phyloP scores from a whole-genome alignment of 495 filamentous ascomycete species.

The Penicillium tannophilum region DNA sequence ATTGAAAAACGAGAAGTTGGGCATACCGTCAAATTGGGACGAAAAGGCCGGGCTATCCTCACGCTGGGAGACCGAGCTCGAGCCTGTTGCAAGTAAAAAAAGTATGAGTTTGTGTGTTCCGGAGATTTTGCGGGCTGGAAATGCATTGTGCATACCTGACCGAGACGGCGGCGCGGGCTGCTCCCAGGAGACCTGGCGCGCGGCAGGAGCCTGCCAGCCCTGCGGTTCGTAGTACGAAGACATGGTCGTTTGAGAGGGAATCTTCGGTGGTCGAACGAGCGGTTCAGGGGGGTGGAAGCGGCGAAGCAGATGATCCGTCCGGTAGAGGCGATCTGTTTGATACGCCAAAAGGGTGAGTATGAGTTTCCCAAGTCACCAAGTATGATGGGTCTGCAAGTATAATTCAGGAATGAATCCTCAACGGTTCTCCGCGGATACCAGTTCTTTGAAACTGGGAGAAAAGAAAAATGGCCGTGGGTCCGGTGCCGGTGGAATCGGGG shows the following conservation, averaged over 20 bases:
- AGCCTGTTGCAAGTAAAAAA: constrained; percentile 51
- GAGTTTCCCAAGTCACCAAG: not conserved
- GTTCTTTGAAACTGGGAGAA: constrained; percentile 1
- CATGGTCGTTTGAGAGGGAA: constrained; percentile 53
- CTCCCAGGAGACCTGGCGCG: constrained; percentile 73
- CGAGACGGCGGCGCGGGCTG: constrained; percentile 83
- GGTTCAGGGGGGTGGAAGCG: constrained; percentile 30
- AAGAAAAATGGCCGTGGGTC: constrained; percentile 24
- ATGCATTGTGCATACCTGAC: constrained; percentile 62
- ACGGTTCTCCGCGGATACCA: not conserved
- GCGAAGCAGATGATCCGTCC: constrained; percentile 35
- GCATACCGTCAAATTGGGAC: constrained; percentile 88
- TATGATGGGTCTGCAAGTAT: not conserved
- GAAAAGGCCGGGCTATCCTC: constrained; percentile 81
- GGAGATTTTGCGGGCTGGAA: constrained; percentile 1
- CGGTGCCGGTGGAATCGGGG: constrained; percentile 21
- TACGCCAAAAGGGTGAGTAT: constrained; percentile 11
- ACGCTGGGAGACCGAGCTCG: constrained; percentile 73
- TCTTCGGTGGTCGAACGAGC: constrained; percentile 14
- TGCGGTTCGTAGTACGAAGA: constrained; percentile 86
- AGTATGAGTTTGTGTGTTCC: constrained; percentile 30
- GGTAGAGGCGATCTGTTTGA: constrained; percentile 32
- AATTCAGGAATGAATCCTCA: not conserved
- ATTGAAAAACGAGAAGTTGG: constrained; percentile 11
- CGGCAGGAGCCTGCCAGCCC: constrained; percentile 69